These are phyloP conservation scores for Inga oerstediana DNA, from an alignment of 306 rosid genomes.

Conservation along the genomic window DNA sequence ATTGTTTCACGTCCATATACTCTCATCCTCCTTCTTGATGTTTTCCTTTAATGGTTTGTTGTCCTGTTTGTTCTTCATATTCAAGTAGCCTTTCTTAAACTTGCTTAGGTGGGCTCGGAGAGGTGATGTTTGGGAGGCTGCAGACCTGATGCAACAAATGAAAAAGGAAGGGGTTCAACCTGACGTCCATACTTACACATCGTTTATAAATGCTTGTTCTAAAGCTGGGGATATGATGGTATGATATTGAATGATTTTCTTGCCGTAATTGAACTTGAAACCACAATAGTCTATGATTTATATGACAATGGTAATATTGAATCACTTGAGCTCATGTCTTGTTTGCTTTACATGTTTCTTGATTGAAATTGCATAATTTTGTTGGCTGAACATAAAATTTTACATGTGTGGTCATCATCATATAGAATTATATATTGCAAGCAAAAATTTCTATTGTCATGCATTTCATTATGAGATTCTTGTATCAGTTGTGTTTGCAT, in stretches of 20 bases:
- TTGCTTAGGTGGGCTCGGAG: constrained; percentile 89
- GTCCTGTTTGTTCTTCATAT: constrained; percentile 4
- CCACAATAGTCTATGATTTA: neutral
- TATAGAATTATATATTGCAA: constrained; percentile 2
- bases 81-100: constrained; percentile 29
- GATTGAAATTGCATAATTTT: neutral
- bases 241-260: constrained; percentile 17
- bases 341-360: neutral
- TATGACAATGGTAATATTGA: neutral
- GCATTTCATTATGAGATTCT: constrained; percentile 4
- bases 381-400: neutral
- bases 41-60: constrained; percentile 3
- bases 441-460: neutral
- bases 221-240: constrained; percentile 98
- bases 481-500: neutral
- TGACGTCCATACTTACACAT: constrained; percentile 92
- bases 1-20: neutral
- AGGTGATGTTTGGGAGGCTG: constrained; percentile 99
- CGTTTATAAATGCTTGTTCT: constrained; percentile 91
- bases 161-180: constrained; percentile 79
- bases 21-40: neutral
- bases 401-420: neutral
- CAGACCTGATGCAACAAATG: constrained; percentile 97
- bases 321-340: neutral
- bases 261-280: constrained; percentile 1